Evolutionary conservation across 805 yeast genomes (phyloP).

Genomic region (Priceomyces melissophilus): DNA sequence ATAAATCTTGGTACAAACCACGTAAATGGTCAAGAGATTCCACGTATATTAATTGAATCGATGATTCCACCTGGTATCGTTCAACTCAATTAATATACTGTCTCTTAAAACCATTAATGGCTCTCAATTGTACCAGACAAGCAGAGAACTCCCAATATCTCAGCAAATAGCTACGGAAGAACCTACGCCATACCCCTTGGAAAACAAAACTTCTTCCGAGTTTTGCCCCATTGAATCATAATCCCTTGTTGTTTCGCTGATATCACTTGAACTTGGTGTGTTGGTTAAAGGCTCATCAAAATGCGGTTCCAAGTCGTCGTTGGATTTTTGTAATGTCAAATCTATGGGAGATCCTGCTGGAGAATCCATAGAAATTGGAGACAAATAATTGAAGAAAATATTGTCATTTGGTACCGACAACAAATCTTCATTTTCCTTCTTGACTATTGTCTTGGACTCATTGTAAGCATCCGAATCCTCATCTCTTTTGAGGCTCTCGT

Average conservation of each 20-base stretch:
- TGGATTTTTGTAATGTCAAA: conserved; percentile 26
- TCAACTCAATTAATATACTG: conserved; percentile 19
- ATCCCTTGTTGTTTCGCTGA: conserved; percentile 10
- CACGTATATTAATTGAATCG: conserved; percentile 22
- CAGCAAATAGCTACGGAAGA: conserved; percentile 5
- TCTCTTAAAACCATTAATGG: conserved; percentile 5
- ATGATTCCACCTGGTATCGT: conserved; percentile 10
- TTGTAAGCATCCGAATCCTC: neutral
- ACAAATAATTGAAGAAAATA: conserved; percentile 32
- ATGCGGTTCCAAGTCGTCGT: conserved; percentile 9
- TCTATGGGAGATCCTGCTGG: conserved; percentile 39
- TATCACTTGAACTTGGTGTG: conserved; percentile 4
- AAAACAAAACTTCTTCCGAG: conserved; percentile 44
- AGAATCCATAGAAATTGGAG: conserved; percentile 42
- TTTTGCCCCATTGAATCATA: conserved; percentile 42
- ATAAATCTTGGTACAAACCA: conserved; percentile 14
- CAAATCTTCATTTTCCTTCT: conserved; percentile 10
- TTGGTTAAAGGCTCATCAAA: conserved; percentile 5
- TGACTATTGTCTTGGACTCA: conserved; percentile 1
- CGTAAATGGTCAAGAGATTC: conserved; percentile 10
- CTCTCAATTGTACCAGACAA: conserved; percentile 5
- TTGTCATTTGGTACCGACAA: conserved; percentile 10
- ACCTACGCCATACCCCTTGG: conserved; percentile 9
- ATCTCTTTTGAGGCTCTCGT: neutral
- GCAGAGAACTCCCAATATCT: conserved; percentile 14